Base-by-base conservation (phyloP, 345 rosid genomes). In the Pistacia atlantica region DNA sequence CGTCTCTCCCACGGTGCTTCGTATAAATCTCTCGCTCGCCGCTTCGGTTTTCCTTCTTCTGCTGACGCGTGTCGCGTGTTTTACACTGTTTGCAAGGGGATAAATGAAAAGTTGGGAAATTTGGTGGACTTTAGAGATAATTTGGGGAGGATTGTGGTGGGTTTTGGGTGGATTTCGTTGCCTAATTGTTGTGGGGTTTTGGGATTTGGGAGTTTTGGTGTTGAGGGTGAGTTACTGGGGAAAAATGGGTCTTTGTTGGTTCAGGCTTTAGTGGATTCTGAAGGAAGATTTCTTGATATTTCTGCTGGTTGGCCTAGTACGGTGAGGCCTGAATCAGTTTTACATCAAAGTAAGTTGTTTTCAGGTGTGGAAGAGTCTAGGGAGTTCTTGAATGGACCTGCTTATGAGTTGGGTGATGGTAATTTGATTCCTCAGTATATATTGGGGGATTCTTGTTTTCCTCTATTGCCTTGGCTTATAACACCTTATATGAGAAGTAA, bases 261-360 rank as follows among this genome's bases (percentile, higher is more conserved):
- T 78, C 98, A 94, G 76, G 98, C 94, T 33, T 75, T 94, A 83
- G 90, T 92, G 65, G 95, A 92, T 77, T 85, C 91, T 38, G 83
- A 80, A 37, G 93, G 94, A 11, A 88, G 88, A 54, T 90, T 94
- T 81, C 56, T 80, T 22, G 93, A 94, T 83, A 87, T 94, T 80
- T 94, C 98, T 1, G 92, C 94, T 31, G 97, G 97, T 7, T 92
- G 98, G 98, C 95, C 92, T 8, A 67, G 83, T 42, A 79, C 83
- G 0, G 83, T 92, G 84, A 85, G 80, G 56, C 86, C 89, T 0
- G 83, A 82, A 55, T 77, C 89, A 0, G 88, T 92, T 77, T 72
- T 92, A 52, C 77, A 74, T 37, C 87, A 90, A 67, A 87, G 87
- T 0, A 88, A 80, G 82, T 82, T 93, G 65, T 90, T 79, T 78